phyloP scores from a whole-genome alignment of 2,329 filamentous ascomycete genomes.

The Hypomyces perniciosus region DNA sequence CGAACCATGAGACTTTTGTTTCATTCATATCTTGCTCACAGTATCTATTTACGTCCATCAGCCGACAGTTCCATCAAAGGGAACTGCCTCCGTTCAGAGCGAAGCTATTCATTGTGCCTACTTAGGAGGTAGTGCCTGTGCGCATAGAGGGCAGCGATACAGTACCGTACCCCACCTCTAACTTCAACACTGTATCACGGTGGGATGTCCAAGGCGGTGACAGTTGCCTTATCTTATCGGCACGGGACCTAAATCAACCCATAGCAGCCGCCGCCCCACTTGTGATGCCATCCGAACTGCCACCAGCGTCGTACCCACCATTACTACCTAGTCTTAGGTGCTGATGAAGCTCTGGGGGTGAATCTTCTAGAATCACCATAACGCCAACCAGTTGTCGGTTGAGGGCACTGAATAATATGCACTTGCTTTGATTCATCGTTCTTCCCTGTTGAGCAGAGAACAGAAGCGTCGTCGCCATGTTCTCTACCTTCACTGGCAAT shows the following conservation, averaged over 20 bases:
- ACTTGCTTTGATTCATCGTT: neutral
- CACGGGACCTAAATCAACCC: slow-evolving; percentile 8
- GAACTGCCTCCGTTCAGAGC: too few species aligned
- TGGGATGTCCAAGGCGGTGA: slow-evolving; percentile 12
- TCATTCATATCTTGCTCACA: too few species aligned
- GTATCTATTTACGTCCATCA: too few species aligned
- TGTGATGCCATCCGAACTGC: slow-evolving; percentile 9
- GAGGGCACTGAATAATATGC: slow-evolving; percentile 2
- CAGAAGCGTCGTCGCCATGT: slow-evolving; percentile 52
- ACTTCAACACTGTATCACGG: slow-evolving; percentile 4
- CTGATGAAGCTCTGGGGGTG: slow-evolving; percentile 11
- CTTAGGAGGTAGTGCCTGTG: neutral
- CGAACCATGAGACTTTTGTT: too few species aligned
- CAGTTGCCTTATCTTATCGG: slow-evolving; percentile 15
- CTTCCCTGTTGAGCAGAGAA: slow-evolving; percentile 6
- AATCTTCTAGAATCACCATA: slow-evolving; percentile 15
- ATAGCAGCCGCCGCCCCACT: slow-evolving; percentile 1
- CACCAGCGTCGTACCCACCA: neutral
- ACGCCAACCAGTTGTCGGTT: neutral
- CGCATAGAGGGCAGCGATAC: neutral
- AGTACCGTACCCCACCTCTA: neutral
- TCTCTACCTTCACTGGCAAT: slow-evolving; percentile 83
- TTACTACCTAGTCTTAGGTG: slow-evolving; percentile 4
- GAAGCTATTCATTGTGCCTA: too few species aligned
- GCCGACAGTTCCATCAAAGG: too few species aligned